These are phyloP conservation scores for Trypanosoma theileri DNA, from an alignment of 208 protist species.

Conservation along the genomic window DNA sequence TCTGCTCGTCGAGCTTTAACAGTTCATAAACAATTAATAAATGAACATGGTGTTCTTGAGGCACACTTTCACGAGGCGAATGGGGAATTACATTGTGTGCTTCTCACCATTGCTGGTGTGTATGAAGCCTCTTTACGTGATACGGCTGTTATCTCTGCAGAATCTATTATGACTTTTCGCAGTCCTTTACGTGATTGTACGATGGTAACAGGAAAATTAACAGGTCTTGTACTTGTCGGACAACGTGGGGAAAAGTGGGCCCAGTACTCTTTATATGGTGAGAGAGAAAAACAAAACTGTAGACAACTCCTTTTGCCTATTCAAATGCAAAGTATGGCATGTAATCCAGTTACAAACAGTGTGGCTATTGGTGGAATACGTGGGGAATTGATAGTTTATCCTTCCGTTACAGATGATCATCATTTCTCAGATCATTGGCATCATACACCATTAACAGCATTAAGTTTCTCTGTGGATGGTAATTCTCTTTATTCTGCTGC, in stretches of 20 bases:
- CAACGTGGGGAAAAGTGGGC: slow-evolving; percentile 49
- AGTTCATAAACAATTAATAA: not conserved
- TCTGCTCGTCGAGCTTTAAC: not conserved
- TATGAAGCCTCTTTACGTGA: slow-evolving; percentile 47
- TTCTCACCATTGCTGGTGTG: slow-evolving; percentile 51
- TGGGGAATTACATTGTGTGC: slow-evolving; percentile 58
- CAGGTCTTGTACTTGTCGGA: slow-evolving; percentile 66
- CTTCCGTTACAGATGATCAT: slow-evolving; percentile 50
- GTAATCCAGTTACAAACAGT: slow-evolving; percentile 40
- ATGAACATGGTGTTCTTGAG: slow-evolving; percentile 20
- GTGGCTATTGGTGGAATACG: slow-evolving; percentile 75
- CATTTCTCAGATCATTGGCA: slow-evolving; percentile 90
- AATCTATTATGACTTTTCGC: slow-evolving; percentile 43
- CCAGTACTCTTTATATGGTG: slow-evolving; percentile 37
- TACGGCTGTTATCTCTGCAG: slow-evolving; percentile 18
- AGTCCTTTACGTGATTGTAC: slow-evolving; percentile 22
- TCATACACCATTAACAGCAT: slow-evolving; percentile 76
- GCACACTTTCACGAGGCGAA: slow-evolving; percentile 31
- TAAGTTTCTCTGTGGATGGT: slow-evolving; percentile 75
- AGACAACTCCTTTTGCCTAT: slow-evolving; percentile 36
- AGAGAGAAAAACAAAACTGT: slow-evolving; percentile 7
- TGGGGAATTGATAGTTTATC: slow-evolving; percentile 75
- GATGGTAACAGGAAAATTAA: slow-evolving; percentile 49
- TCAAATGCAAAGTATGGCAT: slow-evolving; percentile 55
- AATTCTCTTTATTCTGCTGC: slow-evolving; percentile 73